Evolutionary conservation across 306 rosid genomes (phyloP), one percentile per base, ranked within the genome.

Genomic region (Astragalus membranaceus): DNA sequence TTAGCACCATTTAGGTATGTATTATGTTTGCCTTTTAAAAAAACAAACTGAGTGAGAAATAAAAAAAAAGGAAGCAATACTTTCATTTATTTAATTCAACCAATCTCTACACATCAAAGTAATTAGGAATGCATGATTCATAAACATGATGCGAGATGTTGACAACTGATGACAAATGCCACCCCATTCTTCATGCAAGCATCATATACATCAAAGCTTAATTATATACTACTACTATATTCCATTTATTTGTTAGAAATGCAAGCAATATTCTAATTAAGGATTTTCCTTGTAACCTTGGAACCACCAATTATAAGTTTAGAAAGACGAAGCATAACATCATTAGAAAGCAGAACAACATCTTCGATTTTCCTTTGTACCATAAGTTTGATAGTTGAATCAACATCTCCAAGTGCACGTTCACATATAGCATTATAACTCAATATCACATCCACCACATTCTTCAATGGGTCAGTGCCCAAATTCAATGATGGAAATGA

Each of bases 331-430:
- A 12, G 17, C 23, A 66, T 75, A 3, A 75, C 74, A 29, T 75
- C 67, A 57, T 56, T 35, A 5, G 68, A 55, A 56, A 74, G 78
- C 60, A 74, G 5, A 29, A 39, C 52, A 52, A 82, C 32, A 17
- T 70, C 83, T 47, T 74, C 46, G 6, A 78, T 16, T 71, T 69
- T 82, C n/a, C 54, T 13, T 3, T 10, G 72, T 11, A 82, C 59
- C 69, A 75, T 44, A 30, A 32, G 3, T 46, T 70, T 39, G 11
- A 74, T 29, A 10, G 74, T 78, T 26, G 4, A 3, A 35, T 82
- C 83, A 43, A 75, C 59, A 32, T 76, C 14, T 42, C 13, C 11
- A 17, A 78, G 64, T 6, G 64, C 83, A 39, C 0, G 7, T 8
- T 29, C 30, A 44, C 78, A 69, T 26, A 36, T 13, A 35, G 10